These are phyloP conservation scores for Talaromyces verruculosus DNA, from an alignment of 2,329 filamentous ascomycete genomes.

Conservation along the genomic window DNA sequence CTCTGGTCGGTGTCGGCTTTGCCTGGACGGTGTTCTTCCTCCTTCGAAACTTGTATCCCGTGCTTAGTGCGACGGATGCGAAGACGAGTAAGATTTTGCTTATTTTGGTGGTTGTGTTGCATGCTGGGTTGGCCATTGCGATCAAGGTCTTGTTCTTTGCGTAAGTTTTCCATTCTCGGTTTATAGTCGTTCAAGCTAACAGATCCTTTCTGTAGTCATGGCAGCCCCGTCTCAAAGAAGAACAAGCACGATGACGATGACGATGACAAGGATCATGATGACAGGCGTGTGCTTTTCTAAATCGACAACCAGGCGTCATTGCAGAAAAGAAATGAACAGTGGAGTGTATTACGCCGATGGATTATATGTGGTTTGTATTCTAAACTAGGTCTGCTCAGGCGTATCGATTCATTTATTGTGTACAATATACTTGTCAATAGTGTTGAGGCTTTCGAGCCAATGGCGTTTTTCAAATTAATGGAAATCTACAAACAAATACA, in stretches of 20 bases:
- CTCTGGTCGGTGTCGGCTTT: conserved; percentile 86
- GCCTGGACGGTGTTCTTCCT: conserved; percentile 80
- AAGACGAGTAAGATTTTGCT: conserved; percentile 88
- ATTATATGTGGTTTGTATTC: background rate
- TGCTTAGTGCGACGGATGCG: conserved; percentile 87
- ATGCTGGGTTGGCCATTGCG: conserved; percentile 84
- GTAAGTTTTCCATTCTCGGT: conserved; percentile 39
- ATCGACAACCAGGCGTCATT: conserved; percentile 17
- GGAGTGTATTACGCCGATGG: background rate
- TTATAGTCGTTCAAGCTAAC: conserved; percentile 18
- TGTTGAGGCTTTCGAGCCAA: background rate
- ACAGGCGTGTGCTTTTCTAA: conserved; percentile 34
- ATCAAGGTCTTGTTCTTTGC: conserved; percentile 98
- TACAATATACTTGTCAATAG: conserved; percentile 8
- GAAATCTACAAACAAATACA: background rate
- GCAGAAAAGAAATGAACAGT: conserved; percentile 2
- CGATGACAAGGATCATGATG: conserved; percentile 28
- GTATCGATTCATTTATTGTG: background rate
- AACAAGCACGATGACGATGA: conserved; percentile 36
- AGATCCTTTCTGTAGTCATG: conserved; percentile 49
- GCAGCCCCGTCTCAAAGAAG: conserved; percentile 58
- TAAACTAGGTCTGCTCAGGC: background rate
- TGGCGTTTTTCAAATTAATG: background rate
- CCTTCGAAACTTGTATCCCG: conserved; percentile 82
- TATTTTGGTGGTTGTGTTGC: conserved; percentile 77